Percentiles rank a stretch among this genome's conserved stretches.
phyloP scores from a whole-genome alignment of 148 eudicot genomes.

The Cornus suecica region DNA sequence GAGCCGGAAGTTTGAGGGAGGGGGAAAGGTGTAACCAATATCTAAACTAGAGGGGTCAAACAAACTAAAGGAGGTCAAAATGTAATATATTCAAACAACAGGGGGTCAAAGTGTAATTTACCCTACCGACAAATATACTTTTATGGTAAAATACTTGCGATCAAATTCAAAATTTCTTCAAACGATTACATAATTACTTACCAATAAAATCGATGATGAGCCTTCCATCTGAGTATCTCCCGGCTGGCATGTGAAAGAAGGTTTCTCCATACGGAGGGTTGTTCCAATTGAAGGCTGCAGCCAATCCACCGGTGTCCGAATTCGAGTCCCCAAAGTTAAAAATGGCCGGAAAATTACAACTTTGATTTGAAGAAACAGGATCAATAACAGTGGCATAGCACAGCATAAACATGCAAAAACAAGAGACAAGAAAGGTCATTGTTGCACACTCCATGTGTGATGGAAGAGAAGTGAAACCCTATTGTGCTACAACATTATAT shows the following conservation, averaged over 20 bases:
- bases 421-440: neutral
- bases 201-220: constrained; percentile 13
- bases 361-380: neutral
- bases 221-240: constrained; percentile 8
- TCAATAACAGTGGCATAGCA: neutral
- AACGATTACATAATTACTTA: too few relatives aligned
- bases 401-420: neutral
- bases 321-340: constrained; percentile 15
- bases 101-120: too few relatives aligned
- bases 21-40: too few relatives aligned
- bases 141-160: too few relatives aligned
- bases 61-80: too few relatives aligned
- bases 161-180: too few relatives aligned
- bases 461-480: neutral
- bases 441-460: neutral
- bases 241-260: neutral
- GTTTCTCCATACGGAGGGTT: neutral
- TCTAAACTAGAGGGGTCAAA: too few relatives aligned
- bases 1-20: too few relatives aligned
- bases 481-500: too few relatives aligned
- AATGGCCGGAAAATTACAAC: constrained; percentile 10
- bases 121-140: too few relatives aligned
- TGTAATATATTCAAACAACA: too few relatives aligned
- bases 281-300: constrained; percentile 1
- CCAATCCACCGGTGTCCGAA: constrained; percentile 13